A percentile compares a stretch with the other conserved stretches of the same genome.
These are phyloP conservation scores for Harringtonia lauricola DNA, from an alignment of 2,329 filamentous ascomycete genomes.

Conservation along the genomic window DNA sequence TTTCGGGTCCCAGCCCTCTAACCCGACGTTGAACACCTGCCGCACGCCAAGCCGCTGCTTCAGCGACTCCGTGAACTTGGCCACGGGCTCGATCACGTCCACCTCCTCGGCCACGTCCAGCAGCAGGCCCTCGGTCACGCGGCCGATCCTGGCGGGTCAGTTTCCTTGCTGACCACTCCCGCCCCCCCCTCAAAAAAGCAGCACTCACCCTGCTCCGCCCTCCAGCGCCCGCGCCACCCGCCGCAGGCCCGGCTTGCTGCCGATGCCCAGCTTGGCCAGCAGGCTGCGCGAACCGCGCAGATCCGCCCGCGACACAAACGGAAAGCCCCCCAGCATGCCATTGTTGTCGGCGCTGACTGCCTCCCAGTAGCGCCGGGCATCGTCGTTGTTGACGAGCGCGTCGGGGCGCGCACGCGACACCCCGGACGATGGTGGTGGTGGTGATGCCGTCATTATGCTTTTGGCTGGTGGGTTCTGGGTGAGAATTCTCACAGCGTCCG, in stretches of 20 bases:
- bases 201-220: constrained; percentile 29
- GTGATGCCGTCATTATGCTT: too few relatives aligned
- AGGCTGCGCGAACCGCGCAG: constrained; percentile 61
- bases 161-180: neutral
- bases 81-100: constrained; percentile 77
- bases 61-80: constrained; percentile 63
- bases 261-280: constrained; percentile 53
- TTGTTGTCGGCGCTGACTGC: constrained; percentile 34
- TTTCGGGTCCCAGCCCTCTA: constrained; percentile 56
- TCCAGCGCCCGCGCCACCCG: constrained; percentile 21
- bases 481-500: too few relatives aligned
- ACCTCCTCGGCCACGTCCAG: constrained; percentile 56
- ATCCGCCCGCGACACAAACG: constrained; percentile 57
- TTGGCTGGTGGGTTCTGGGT: too few relatives aligned
- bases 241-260: constrained; percentile 21
- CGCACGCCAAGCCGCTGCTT: constrained; percentile 44
- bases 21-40: constrained; percentile 57
- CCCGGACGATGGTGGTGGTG: too few relatives aligned
- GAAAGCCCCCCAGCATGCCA: constrained; percentile 70
- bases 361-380: constrained; percentile 36
- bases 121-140: constrained; percentile 72
- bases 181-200: too few relatives aligned
- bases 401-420: too few relatives aligned
- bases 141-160: constrained; percentile 53
- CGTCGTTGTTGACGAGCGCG: constrained; percentile 21